Percentiles rank a stretch among this genome's conserved stretches.
phyloP scores from a whole-genome alignment of 805 yeast genomes.

The Suhomyces xylopsoci region DNA sequence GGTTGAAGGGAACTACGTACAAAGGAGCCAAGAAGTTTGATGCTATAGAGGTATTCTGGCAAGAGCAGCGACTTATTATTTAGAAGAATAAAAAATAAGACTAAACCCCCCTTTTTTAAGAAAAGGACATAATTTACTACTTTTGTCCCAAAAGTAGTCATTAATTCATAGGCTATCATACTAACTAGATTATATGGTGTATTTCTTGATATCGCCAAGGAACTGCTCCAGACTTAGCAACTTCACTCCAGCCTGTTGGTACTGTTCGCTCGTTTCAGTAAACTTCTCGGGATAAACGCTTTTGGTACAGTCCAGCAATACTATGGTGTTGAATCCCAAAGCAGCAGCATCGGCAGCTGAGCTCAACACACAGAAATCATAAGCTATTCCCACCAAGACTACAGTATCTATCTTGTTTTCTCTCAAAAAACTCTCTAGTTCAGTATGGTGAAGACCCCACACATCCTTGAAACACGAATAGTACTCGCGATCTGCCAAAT shows the following conservation, averaged over 20 bases:
- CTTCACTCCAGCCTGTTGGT: constrained; percentile 31
- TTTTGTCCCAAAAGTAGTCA: too few species aligned
- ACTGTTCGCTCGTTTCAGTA: constrained; percentile 31
- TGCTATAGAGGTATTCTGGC: not conserved
- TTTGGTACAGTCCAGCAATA: constrained; percentile 54
- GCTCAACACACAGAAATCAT: constrained; percentile 79
- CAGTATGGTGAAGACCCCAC: constrained; percentile 73
- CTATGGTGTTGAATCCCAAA: constrained; percentile 61
- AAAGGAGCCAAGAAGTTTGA: constrained; percentile 56
- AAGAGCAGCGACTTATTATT: constrained; percentile 20
- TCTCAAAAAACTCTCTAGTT: constrained; percentile 48
- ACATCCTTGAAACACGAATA: constrained; percentile 84
- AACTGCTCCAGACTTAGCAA: constrained; percentile 10
- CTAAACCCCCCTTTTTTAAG: too few species aligned
- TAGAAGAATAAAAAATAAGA: too few species aligned
- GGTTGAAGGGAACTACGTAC: constrained; percentile 57
- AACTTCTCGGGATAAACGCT: constrained; percentile 51
- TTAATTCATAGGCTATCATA: too few species aligned
- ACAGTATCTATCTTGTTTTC: constrained; percentile 54
- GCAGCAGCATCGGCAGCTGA: constrained; percentile 68
- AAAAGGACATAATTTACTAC: too few species aligned
- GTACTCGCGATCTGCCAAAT: constrained; percentile 68
- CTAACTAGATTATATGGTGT: not conserved
- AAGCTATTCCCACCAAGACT: constrained; percentile 77
- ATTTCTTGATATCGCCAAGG: not conserved